Evolutionary conservation across 345 rosid genomes (phyloP), one percentile per base, ranked within the genome.

Genomic region (Bretschneidera sinensis): DNA sequence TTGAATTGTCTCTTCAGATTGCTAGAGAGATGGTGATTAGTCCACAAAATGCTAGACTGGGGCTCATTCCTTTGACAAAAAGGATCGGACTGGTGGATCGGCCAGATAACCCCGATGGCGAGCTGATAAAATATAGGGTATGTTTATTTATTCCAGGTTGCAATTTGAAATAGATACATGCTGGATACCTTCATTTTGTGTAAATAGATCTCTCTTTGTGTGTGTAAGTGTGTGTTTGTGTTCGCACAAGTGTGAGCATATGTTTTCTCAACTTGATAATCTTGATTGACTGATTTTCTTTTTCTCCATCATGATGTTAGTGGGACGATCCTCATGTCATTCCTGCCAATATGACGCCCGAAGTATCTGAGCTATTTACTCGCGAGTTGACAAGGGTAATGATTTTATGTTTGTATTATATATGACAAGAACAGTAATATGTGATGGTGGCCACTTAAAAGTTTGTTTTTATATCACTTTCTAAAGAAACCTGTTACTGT

Each of bases 1-100:
- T 60, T 20, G 24, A 51, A 24, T 59, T 65, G 7, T 74, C 64
- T 61, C 63, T 72, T 65, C 74, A 92, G 98, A 85, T 92, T 74
- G 97, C 90, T 3, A 87, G 98, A 66, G 98, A 92, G 77, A 89
- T 92, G 98, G 97, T 83, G 63, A 89, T 92, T 74, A 89, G 96
- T 64, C 96, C 98, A 47, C 97, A 92, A 79, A 89, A 89, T 72
- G 78, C 89, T 53, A 85, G 70, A 79, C 28, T 92, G 71, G 97
- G 97, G 51, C 88, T 92, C 43, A 80, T 86, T 33, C 65, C 72
- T 63, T 73, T 89, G 55, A 88, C 86, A 21, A 92, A 72, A 78
- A 87, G 92, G 81, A 71, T 89, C 54, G 97, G 92, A 68, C 79
- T 85, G 69, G 55, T 76, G 69, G 92, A 88, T 74, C 72, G 69